Percentiles rank a stretch among this genome's conserved stretches.
These are phyloP conservation scores for Vitis riparia DNA, from an alignment of 164 flowering plant species.

Conservation along the genomic window DNA sequence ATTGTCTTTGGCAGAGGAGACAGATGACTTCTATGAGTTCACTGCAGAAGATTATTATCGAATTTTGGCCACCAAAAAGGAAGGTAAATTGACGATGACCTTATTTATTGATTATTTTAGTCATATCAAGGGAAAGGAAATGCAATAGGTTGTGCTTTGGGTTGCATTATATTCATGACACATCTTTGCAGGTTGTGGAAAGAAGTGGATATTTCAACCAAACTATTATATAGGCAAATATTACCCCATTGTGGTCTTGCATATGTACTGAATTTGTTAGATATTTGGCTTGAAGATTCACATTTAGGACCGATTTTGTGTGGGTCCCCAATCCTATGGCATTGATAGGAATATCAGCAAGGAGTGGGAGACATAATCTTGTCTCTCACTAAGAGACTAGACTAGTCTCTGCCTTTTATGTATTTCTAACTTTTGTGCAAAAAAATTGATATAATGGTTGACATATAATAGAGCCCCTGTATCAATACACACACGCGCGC, in stretches of 20 bases:
- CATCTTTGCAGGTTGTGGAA: neutral
- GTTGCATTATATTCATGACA: neutral
- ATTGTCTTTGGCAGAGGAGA: constrained; percentile 51
- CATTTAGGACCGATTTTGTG: neutral
- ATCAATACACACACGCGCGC: neutral
- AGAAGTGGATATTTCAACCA: neutral
- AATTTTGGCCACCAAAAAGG: constrained; percentile 58
- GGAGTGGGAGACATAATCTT: neutral
- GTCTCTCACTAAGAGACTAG: neutral
- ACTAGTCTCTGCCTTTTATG: neutral
- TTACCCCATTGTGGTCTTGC: neutral
- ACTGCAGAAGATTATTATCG: constrained; percentile 81
- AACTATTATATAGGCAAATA: neutral
- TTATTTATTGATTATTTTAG: neutral
- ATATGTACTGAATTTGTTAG: neutral
- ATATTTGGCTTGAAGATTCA: neutral
- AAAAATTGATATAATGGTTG: neutral
- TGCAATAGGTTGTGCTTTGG: neutral
- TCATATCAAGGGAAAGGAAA: neutral
- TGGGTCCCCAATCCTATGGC: neutral
- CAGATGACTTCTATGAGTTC: constrained; percentile 83
- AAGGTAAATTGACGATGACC: constrained; percentile 47
- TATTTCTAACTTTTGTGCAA: neutral
- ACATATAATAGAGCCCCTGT: too few relatives aligned
- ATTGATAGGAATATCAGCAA: constrained; percentile 1